Evolutionary conservation across 495 filamentous ascomycete species (phyloP).

Genomic region (Penicillium nucicola): DNA sequence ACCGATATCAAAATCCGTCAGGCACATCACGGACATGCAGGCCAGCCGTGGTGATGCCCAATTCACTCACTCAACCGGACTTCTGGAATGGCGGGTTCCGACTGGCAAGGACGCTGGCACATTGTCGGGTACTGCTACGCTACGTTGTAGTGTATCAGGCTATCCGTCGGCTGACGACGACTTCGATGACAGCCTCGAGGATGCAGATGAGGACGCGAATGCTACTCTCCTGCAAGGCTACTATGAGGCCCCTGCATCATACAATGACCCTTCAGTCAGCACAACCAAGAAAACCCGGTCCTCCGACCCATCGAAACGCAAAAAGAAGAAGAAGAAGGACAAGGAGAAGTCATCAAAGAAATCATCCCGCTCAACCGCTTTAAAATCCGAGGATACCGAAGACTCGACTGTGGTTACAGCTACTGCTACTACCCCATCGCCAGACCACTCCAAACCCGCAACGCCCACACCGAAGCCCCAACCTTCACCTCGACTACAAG

Average conservation of each 20-base stretch:
- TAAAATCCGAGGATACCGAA: conserved; percentile 29
- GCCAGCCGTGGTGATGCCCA: conserved; percentile 81
- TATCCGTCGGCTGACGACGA: conserved; percentile 49
- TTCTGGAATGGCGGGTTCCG: conserved; percentile 81
- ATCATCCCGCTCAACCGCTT: conserved; percentile 21
- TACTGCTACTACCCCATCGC: conserved; percentile 16
- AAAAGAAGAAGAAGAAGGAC: conserved; percentile 38
- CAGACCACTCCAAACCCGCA: conserved; percentile 26
- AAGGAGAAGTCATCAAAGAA: conserved; percentile 43
- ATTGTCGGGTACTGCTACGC: conserved; percentile 62
- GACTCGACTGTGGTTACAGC: conserved; percentile 8
- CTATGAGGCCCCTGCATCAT: conserved; percentile 53
- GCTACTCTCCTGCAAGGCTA: conserved; percentile 46
- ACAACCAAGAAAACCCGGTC: conserved; percentile 20
- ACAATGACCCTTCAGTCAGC: conserved; percentile 26
- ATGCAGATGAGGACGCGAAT: conserved; percentile 37
- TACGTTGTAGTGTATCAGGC: conserved; percentile 78
- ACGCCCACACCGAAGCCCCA: conserved; percentile 20
- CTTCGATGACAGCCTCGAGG: conserved; percentile 55
- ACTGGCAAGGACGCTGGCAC: conserved; percentile 59
- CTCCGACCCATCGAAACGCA: conserved; percentile 29
- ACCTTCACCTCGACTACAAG: conserved; percentile 4
- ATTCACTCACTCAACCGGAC: conserved; percentile 66
- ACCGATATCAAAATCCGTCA: conserved; percentile 75
- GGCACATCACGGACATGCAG: conserved; percentile 82